Percentiles rank a stretch among this genome's conserved stretches.
These are phyloP conservation scores for Fraxinus dipetala DNA, from an alignment of 305 asterid genomes.

Conservation along the genomic window DNA sequence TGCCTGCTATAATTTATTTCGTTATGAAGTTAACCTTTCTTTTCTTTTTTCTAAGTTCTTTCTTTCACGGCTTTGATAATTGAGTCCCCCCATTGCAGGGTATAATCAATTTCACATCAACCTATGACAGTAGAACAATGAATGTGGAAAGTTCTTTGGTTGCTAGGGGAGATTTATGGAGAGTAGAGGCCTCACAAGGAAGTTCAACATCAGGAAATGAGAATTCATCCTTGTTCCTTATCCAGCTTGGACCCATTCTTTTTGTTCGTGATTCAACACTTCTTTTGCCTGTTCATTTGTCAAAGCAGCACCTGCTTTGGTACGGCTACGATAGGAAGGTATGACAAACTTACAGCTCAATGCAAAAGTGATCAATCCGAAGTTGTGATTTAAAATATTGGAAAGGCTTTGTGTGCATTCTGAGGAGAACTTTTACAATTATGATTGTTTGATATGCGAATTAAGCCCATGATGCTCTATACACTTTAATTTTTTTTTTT, in stretches of 20 bases:
- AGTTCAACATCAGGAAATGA: constrained; percentile 75
- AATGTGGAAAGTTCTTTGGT: constrained; percentile 71
- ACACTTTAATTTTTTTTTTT: background rate
- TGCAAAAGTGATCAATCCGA: background rate
- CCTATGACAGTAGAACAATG: constrained; percentile 71
- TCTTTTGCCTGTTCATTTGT: constrained; percentile 88
- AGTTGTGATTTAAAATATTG: background rate
- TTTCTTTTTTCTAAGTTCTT: background rate
- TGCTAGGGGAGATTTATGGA: constrained; percentile 97
- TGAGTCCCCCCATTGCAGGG: constrained; percentile 51
- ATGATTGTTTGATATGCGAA: background rate
- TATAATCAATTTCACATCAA: constrained; percentile 69
- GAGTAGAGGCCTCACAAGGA: constrained; percentile 92
- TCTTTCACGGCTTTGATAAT: background rate
- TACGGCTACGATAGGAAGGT: constrained; percentile 99
- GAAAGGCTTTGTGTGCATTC: background rate
- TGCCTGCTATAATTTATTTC: background rate
- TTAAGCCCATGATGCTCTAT: background rate
- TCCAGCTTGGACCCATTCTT: constrained; percentile 96
- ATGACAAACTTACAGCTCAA: constrained; percentile 21
- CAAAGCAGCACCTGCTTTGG: constrained; percentile 96
- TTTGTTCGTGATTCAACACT: constrained; percentile 96
- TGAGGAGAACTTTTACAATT: background rate
- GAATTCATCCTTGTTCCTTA: constrained; percentile 73
- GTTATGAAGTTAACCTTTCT: background rate